Percentiles rank a stretch among this genome's conserved stretches.
phyloP scores from a whole-genome alignment of 2,329 filamentous ascomycete species.

The Exophiala alcalophila region DNA sequence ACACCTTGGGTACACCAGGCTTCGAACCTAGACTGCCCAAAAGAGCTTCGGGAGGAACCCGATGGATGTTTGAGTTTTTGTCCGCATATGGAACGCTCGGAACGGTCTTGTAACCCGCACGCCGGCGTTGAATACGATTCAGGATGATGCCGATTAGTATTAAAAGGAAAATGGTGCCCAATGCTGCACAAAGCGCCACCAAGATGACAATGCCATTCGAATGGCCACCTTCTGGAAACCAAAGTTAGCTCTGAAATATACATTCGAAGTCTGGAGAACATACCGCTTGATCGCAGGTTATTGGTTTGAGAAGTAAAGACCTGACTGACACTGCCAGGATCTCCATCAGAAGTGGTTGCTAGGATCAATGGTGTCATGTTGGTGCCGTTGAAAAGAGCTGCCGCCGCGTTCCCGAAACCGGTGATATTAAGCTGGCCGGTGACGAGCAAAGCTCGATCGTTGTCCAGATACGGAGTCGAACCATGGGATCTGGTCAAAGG shows the following conservation, averaged over 20 bases:
- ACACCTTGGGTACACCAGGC: constrained; percentile 21
- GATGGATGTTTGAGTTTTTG: constrained; percentile 45
- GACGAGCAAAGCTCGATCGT: constrained; percentile 71
- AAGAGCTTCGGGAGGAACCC: constrained; percentile 47
- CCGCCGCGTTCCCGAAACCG: constrained; percentile 75
- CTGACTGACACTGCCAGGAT: constrained; percentile 70
- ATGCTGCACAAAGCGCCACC: constrained; percentile 47
- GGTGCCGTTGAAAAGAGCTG: constrained; percentile 83
- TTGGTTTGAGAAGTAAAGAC: constrained; percentile 80
- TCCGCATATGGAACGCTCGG: constrained; percentile 46
- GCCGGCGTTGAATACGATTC: constrained; percentile 47
- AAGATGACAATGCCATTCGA: constrained; percentile 47
- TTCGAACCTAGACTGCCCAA: constrained; percentile 33
- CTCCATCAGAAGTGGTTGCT: constrained; percentile 64
- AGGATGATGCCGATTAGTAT: constrained; percentile 47
- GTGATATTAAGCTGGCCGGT: constrained; percentile 78
- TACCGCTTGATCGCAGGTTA: constrained; percentile 66
- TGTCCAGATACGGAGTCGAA: constrained; percentile 60
- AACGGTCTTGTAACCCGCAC: constrained; percentile 46
- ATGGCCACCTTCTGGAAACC: constrained; percentile 36
- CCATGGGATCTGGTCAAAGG: constrained; percentile 66
- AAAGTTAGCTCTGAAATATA: constrained; percentile 6
- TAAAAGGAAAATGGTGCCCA: constrained; percentile 49
- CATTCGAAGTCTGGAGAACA: constrained; percentile 36
- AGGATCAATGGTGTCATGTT: constrained; percentile 75